Percentiles rank a stretch among this genome's conserved stretches.
Conservation (phyloP, 2,329 filamentous ascomycete species). For the Talaromyces sp. region DNA sequence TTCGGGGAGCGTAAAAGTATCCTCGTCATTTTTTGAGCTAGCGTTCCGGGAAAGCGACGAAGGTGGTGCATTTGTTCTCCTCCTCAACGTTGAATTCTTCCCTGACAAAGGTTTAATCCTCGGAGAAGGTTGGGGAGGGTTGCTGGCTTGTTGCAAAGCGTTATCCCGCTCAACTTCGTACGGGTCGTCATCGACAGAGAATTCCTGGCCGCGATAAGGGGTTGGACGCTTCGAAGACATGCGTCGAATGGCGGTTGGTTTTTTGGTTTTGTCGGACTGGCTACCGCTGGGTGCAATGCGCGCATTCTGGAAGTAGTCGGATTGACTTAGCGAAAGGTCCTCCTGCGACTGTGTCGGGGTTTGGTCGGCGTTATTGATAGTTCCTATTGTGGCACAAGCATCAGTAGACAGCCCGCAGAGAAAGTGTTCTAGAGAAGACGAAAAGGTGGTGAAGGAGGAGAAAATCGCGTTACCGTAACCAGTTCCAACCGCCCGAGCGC, state of each 20-base stretch:
- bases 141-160: conserved; percentile 34
- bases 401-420: background rate
- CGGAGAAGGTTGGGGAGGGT: conserved; percentile 28
- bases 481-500: conserved; percentile 2
- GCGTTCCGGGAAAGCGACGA: conserved; percentile 30
- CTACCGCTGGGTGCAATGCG: conserved; percentile 42
- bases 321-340: background rate
- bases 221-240: conserved; percentile 66
- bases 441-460: conserved; percentile 6
- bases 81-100: conserved; percentile 36
- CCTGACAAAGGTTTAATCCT: conserved; percentile 28
- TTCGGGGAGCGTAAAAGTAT: conserved; percentile 32
- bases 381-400: background rate
- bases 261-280: conserved; percentile 51
- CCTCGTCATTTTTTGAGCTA: conserved; percentile 32
- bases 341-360: conserved; percentile 2
- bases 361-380: background rate
- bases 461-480: conserved; percentile 10
- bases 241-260: conserved; percentile 68
- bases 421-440: background rate
- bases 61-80: conserved; percentile 29
- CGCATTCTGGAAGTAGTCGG: conserved; percentile 23
- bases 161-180: conserved; percentile 71
- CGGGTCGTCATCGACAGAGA: conserved; percentile 84
- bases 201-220: conserved; percentile 77